Evolutionary conservation across 1,284 basidiomycete species (phyloP).

Genomic region (Irpex sp.): DNA sequence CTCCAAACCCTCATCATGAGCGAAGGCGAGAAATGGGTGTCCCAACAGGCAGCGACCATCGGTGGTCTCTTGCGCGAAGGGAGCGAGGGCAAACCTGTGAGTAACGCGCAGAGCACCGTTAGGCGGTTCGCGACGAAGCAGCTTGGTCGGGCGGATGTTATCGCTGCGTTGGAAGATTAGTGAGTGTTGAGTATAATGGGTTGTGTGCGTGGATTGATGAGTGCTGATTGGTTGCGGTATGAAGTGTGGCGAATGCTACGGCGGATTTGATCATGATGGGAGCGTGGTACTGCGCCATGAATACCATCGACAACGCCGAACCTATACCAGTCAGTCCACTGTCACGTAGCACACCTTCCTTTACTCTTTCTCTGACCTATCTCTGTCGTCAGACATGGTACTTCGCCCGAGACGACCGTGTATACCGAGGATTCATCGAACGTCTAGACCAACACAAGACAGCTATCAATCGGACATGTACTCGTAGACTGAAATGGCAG

Average conservation of each 20-base stretch:
- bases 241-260: conserved; percentile 76
- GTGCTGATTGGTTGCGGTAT: conserved; percentile 2
- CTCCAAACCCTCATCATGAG: conserved; percentile 84
- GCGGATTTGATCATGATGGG: conserved; percentile 71
- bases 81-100: conserved; percentile 63
- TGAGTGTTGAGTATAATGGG: conserved; percentile 31
- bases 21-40: conserved; percentile 80
- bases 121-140: conserved; percentile 75
- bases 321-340: conserved; percentile 52
- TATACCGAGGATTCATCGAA: conserved; percentile 68
- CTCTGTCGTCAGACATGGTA: conserved; percentile 54
- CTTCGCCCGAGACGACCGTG: conserved; percentile 78
- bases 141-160: conserved; percentile 69
- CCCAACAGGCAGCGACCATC: conserved; percentile 53
- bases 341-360: too few relatives aligned
- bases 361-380: conserved; percentile 17
- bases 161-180: conserved; percentile 82
- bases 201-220: conserved; percentile 1
- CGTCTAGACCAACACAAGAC: conserved; percentile 50
- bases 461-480: conserved; percentile 45
- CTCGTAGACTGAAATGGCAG: conserved; percentile 68
- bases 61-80: conserved; percentile 60
- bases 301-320: conserved; percentile 44
- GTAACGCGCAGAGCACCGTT: conserved; percentile 60
- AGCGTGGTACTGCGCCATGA: conserved; percentile 62